Evolutionary conservation across 1,284 basidiomycete species (phyloP), one percentile per base, ranked within the genome.

Genomic region (Heterobasidion irregulare): DNA sequence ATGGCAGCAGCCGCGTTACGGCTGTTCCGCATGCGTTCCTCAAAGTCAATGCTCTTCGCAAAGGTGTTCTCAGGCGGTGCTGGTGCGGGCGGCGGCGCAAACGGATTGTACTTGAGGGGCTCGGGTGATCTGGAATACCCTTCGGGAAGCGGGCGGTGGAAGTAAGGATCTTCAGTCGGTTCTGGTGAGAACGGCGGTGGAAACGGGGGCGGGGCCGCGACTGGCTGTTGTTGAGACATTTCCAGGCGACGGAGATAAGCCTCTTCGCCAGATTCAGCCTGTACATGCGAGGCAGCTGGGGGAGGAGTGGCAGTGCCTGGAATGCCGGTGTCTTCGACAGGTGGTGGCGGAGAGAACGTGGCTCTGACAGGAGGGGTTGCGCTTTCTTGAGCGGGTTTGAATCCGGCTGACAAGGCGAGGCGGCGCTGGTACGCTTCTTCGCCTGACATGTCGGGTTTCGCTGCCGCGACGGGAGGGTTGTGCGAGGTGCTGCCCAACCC

Each of bases 1-100:
- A 94, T 88, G 33, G 86, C 89, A 34, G 86, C 89, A 0, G 91
- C 91, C 10, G 87, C 85, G 58, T 87, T 84, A 26, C 80, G 80
- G 62, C 79, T 86, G 46, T 73, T 74, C 53, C 75, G 73, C 0
- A 82, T 63, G 35, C 70, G 68, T 16, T 84, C 86, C 58, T 87
- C 83, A 10, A 72, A 66, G 16, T 83, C 67, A 1, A 68, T 69
- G 41, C 60, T 56, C 19, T 68, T 54, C 16, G 66, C 58, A 7
- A 69, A 54, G n/a, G 64, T 62, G 18, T 72, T 73, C 7, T 72
- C 71, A 50, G 74, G 64, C 2, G 73, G 73, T 2, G 78, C 81
- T 0, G 82, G 79, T 8, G 43, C 47, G 6, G 66, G 47, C 2
- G 83, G 77, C 3, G 83, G 82, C 1, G 81, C 79, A 60, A 84